A percentile compares a stretch with the other conserved stretches of the same genome.
These are phyloP conservation scores for Aegilops sharonensis DNA, from an alignment of 176 grass and related monocot species.

Conservation along the genomic window DNA sequence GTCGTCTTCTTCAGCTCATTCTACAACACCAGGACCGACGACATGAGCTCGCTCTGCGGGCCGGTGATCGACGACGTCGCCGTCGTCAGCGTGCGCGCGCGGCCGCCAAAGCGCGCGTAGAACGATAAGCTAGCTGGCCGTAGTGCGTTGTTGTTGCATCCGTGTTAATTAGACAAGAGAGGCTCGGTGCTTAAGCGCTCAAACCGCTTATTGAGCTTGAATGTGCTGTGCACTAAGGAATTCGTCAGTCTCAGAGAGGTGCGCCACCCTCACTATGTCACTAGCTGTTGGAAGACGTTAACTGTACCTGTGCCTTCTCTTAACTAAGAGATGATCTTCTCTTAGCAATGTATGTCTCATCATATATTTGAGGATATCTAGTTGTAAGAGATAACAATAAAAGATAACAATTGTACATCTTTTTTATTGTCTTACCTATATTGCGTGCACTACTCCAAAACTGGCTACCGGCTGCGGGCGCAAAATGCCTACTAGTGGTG, in stretches of 20 bases:
- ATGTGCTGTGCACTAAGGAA: not conserved
- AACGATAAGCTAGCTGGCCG: not conserved
- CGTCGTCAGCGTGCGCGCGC: slow-evolving; percentile 68
- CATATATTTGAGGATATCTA: too few species aligned
- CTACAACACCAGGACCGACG: slow-evolving; percentile 77
- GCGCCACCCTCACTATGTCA: not conserved
- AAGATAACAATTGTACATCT: too few species aligned
- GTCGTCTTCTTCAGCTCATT: slow-evolving; percentile 81
- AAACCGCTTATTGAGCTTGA: not conserved
- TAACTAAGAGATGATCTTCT: too few species aligned
- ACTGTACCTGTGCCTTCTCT: not conserved
- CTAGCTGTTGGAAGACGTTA: not conserved
- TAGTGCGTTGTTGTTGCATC: not conserved
- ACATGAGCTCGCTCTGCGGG: slow-evolving; percentile 88
- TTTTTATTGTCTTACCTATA: too few species aligned
- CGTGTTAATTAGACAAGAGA: not conserved
- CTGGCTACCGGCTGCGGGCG: too few species aligned
- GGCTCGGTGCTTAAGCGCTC: not conserved
- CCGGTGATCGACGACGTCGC: slow-evolving; percentile 76
- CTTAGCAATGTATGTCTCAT: too few species aligned
- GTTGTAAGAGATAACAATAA: too few species aligned
- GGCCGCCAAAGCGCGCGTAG: slow-evolving; percentile 13
- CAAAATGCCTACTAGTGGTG: too few species aligned
- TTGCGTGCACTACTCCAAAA: too few species aligned
- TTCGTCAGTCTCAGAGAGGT: not conserved